Evolutionary conservation across 2,329 filamentous ascomycete species (phyloP).

Genomic region (Pseudonectria buxi): DNA sequence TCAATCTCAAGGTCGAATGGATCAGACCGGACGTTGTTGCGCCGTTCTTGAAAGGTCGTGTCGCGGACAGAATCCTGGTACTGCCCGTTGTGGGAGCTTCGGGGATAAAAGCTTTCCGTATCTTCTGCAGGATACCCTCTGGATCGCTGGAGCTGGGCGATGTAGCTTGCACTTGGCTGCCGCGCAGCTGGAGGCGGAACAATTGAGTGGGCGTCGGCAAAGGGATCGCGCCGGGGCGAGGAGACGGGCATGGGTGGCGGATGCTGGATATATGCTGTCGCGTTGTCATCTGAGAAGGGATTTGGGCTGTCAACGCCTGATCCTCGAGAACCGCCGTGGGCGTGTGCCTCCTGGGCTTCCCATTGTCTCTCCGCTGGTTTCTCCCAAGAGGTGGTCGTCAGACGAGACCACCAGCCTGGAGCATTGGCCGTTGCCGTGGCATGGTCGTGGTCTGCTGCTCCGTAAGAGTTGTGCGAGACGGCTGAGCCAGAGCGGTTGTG

Average conservation of each 20-base stretch:
- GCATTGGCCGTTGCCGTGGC: constrained; percentile 29
- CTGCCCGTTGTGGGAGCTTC: constrained; percentile 24
- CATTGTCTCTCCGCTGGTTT: too few species aligned
- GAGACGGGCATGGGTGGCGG: constrained; percentile 32
- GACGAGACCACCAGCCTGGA: constrained; percentile 39
- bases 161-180: constrained; percentile 35
- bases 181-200: constrained; percentile 15
- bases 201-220: constrained; percentile 43
- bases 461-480: constrained; percentile 5
- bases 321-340: too few species aligned
- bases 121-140: constrained; percentile 39
- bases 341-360: too few species aligned
- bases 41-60: constrained; percentile 38
- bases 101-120: constrained; percentile 20
- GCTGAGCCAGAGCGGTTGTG: constrained; percentile 35
- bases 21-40: constrained; percentile 55
- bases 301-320: constrained; percentile 2
- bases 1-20: constrained; percentile 56
- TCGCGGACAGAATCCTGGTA: constrained; percentile 35
- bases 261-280: constrained; percentile 31
- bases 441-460: neutral
- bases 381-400: constrained; percentile 27
- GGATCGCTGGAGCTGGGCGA: constrained; percentile 41
- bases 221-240: constrained; percentile 31
- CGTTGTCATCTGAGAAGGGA: constrained; percentile 37